Evolutionary conservation across 108 stramenopile species (phyloP).

Genomic region (Cyclotella baltica): DNA sequence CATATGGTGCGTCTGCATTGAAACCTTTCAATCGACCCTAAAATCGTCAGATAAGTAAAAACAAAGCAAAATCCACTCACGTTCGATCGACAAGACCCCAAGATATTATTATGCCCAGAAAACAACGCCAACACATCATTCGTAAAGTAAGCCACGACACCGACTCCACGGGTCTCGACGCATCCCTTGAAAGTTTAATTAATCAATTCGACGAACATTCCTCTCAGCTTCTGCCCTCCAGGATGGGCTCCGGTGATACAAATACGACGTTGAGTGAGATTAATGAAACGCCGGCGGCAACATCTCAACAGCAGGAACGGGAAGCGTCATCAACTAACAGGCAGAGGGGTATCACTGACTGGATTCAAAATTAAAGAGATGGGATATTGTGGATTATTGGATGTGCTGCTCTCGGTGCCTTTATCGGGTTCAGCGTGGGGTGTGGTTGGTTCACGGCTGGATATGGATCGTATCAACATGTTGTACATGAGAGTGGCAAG

Average conservation of each 20-base stretch:
- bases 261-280: not conserved
- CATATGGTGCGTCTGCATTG: too few species aligned
- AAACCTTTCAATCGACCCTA: too few species aligned
- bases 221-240: too few species aligned
- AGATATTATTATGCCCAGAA: constrained; percentile 14
- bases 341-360: constrained; percentile 24
- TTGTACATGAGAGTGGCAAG: constrained; percentile 4
- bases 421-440: constrained; percentile 73
- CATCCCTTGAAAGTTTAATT: not conserved
- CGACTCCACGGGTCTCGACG: not conserved
- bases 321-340: not conserved
- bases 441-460: constrained; percentile 65
- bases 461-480: constrained; percentile 29
- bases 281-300: not conserved
- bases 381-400: constrained; percentile 62
- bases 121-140: constrained; percentile 16
- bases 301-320: not conserved
- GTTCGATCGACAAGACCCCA: too few species aligned
- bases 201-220: not conserved
- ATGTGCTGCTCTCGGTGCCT: constrained; percentile 56
- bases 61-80: too few species aligned
- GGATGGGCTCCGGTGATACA: not conserved
- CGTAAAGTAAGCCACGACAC: constrained; percentile 5
- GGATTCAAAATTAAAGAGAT: constrained; percentile 62
- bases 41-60: too few species aligned